phyloP scores from a whole-genome alignment of 495 filamentous ascomycete species.

The Bacidia gigantensis region DNA sequence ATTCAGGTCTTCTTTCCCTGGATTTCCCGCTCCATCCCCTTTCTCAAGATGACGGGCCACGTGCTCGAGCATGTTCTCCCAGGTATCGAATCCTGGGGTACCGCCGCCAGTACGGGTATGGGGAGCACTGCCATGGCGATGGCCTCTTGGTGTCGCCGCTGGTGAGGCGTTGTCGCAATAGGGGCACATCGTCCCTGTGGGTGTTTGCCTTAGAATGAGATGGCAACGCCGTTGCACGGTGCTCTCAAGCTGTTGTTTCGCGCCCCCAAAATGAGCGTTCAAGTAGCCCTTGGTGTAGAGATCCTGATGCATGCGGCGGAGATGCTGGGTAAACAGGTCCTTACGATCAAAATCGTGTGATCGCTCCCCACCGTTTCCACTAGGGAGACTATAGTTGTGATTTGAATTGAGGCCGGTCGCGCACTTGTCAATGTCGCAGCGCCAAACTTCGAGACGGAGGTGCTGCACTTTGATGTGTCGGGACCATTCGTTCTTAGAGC shows the following conservation, averaged over 20 bases:
- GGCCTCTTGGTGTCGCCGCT: neutral
- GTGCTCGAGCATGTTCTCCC: conserved; percentile 86
- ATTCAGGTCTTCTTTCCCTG: conserved; percentile 31
- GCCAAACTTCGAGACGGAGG: conserved; percentile 62
- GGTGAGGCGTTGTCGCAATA: conserved; percentile 2
- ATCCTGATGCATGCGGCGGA: conserved; percentile 80
- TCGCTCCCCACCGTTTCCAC: no score
- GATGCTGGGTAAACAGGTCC: conserved; percentile 84
- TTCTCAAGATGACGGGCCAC: conserved; percentile 48
- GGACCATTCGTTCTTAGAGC: conserved; percentile 95
- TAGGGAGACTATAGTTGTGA: no score
- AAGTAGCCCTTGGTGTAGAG: conserved; percentile 23
- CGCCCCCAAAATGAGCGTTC: conserved; percentile 23
- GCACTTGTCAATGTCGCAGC: conserved; percentile 59
- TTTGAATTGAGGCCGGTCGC: conserved; percentile 17
- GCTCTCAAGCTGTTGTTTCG: conserved; percentile 31
- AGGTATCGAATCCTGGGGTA: conserved; percentile 43
- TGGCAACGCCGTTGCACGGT: conserved; percentile 44
- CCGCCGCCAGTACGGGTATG: neutral
- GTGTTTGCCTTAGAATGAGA: conserved; percentile 44
- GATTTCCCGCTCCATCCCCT: conserved; percentile 4
- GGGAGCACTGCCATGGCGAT: neutral
- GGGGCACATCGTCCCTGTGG: conserved; percentile 44
- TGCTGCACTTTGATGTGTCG: conserved; percentile 77
- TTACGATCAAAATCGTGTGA: conserved; percentile 77